Base-by-base conservation (phyloP, 345 rosid genomes). In the Eucalyptus shirleyi region DNA sequence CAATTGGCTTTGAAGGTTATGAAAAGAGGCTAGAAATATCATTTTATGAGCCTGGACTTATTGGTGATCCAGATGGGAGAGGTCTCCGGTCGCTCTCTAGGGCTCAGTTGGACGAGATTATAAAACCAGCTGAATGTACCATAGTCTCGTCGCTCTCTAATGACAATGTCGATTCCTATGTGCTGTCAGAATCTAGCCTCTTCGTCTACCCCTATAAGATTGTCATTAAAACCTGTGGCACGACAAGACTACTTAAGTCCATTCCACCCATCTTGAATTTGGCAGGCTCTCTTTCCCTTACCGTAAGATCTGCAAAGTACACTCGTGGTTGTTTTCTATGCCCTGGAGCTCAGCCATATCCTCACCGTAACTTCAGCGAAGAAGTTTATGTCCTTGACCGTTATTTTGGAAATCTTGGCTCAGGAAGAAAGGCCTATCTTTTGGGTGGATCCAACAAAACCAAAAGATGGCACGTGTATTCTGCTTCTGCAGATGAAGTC, bases 1-100 rank as follows among this genome's bases (percentile, higher is more conserved):
- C 97, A 60, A 96, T 95, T 90, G 99, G 99, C 87, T 97, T 97
- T 83, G 98, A 97, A 90, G 99, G 99, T n/a, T 97, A 89, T 87
- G 99, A 97, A 90, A 97, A 97, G 95, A 92, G 99, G 95, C 96
- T 97, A 6, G 98, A 97, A 86, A 87, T 97, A 56, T 88, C 95
- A 8, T 97, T 97, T 89, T 92, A 88, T 67, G 94, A 94, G 93
- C 94, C 95, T n/a, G 91, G 95, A 67, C 72, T 93, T 88, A 93
- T 94, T 93, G 89, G 89, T 91, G 97, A 97, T 89, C 96, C 97
- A 45, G 92, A 91, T 55, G 95, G 94, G n/a, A 93, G 89, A 89
- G 97, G 98, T 82, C 96, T 97, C 50, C 95, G 96, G 13, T 65
- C 90, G 37, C 90, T 97, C 90, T 92, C 95, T n/a, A 94, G 90